phyloP scores from a whole-genome alignment of 1,284 basidiomycete species.

The Cutaneotrichosporon sp. region DNA sequence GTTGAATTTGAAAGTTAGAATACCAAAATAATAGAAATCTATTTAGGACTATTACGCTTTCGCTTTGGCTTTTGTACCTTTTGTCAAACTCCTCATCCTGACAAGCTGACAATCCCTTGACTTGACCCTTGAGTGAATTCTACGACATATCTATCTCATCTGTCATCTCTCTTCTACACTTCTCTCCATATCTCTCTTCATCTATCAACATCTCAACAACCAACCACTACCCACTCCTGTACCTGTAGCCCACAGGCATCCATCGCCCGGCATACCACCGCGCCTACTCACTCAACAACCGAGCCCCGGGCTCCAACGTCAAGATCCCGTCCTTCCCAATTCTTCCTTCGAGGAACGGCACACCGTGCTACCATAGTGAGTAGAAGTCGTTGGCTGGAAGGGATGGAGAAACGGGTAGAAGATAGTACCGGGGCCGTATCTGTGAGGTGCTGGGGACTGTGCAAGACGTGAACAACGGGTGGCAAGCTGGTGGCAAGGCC shows the following conservation, averaged over 20 bases:
- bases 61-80: no score
- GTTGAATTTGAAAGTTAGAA: no score
- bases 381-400: background rate
- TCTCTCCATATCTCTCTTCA: background rate
- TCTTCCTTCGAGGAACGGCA: constrained; percentile 8
- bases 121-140: no score
- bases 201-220: background rate
- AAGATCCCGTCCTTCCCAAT: constrained; percentile 21
- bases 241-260: background rate
- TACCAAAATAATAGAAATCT: no score
- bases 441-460: background rate
- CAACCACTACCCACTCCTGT: background rate
- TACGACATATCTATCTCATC: background rate
- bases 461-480: background rate
- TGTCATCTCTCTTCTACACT: background rate
- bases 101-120: no score
- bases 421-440: background rate
- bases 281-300: constrained; percentile 1
- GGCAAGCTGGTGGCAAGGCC: constrained; percentile 2
- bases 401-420: background rate
- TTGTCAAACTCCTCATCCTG: no score
- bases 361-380: constrained; percentile 16
- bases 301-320: constrained; percentile 24
- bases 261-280: background rate
- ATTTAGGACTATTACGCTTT: no score